Evolutionary conservation across 139 green algal genomes (phyloP), one percentile per base, ranked within the genome.

Genomic region (Tetradesmus obliquus): DNA sequence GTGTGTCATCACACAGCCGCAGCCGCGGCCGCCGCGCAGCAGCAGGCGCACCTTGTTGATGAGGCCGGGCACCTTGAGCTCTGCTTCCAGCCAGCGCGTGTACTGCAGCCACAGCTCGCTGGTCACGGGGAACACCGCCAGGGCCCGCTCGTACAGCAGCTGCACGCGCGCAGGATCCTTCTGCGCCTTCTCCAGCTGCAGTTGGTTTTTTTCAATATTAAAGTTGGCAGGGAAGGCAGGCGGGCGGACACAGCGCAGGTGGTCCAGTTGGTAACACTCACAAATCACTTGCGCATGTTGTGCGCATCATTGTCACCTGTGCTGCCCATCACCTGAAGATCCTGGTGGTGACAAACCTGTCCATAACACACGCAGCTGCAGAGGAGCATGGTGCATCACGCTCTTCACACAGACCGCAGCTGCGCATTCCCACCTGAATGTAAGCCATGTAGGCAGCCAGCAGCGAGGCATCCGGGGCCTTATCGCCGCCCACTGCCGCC

Each of bases 71-170:
- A 94, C 82, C 86, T 93, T 92, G 6, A 92, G 62, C 51, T 94
- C 66, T 13, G 82, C 79, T 88, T 98, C 95, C 87, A 98, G 85
- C 91, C 97, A 98, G 13, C 88, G 74, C 0, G 84, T 94, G 83
- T 99, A 99, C 88, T 97, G 92, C 82, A 95, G 83, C 97, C 97
- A 99, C 82, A 99, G 92, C 86, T 95, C 94, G 82, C 94, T 91
- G 0, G 97, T 98, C 0, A 99, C 93, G 0, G 97, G 97, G 90
- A 99, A 99, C 5, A 84, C 92, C 1, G 97, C 93, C n/a, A 99
- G 53, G 1, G 96, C 97, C 0, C 97, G 94, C 94, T 99, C 97
- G 88, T 96, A 99, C 57, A 98, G 20, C 3, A 94, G 72, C 94
- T 96, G 86, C 55, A 85, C 76, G 62, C 96, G 85, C 1, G 88